Evolutionary conservation across 129 eudicot genomes (phyloP), one percentile per base, ranked within the genome.

Genomic region (Escallonia rubra): DNA sequence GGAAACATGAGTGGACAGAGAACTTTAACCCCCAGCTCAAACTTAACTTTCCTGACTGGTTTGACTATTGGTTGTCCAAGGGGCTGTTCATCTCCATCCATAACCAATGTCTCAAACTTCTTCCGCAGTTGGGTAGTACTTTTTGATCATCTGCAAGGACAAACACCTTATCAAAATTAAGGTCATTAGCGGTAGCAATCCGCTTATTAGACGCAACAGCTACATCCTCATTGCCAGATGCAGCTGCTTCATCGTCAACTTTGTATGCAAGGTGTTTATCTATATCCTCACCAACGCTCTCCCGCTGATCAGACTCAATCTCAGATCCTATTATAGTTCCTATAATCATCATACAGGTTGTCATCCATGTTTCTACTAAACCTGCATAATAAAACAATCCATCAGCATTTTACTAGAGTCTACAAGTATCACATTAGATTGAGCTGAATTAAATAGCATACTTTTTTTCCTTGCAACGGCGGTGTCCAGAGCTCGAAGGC

Each of bases 21-120:
- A 58, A 89, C 99, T 63, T 87, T 87, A 43, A 90, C 90, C 14
- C 96, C 97, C 34, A 94, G 69, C 71, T 94, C 97, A 72, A 94
- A 94, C 77, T 90, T 94, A 4, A 94, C 79, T 73, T 83, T 82
- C 65, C 77, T 82, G n/a, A 94, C 93, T 0, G 99, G 97, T 57
- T 84, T 94, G 47, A 94, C 83, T 1, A 94, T 94, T 0, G 97
- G 99, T 10, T 78, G 76, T 58, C 89, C 99, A 7, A 94, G 88
- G 2, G 99, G 96, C 53, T 82, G 93, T 74, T 87, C 99, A 63
- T 94, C 99, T 70, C 90, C 99, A 72, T 94, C 99, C 96, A 86
- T 87, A 12, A 94, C 97, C 59, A 94, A 76, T 2, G 99, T 94
- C 71, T 94, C 99, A 59, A 94, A 89, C 97, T 71, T 94, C 99